phyloP scores from a whole-genome alignment of 2,329 filamentous ascomycete species.

The Aspergillus ustus region DNA sequence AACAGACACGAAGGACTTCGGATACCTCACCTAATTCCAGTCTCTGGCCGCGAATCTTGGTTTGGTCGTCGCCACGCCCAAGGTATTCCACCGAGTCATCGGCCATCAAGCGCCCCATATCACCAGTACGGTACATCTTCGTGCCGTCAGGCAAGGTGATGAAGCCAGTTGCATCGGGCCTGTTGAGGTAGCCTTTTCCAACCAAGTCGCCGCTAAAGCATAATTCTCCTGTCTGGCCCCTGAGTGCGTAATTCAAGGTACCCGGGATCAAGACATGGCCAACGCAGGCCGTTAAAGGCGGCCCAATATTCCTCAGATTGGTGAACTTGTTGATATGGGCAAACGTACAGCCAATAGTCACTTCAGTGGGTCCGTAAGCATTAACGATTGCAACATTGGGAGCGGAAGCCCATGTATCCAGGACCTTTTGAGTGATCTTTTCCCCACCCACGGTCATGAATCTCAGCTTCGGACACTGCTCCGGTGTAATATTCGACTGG shows the following conservation, averaged over 20 bases:
- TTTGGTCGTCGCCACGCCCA: slow-evolving; percentile 77
- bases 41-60: slow-evolving; percentile 81
- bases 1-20: slow-evolving; percentile 35
- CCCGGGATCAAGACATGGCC: slow-evolving; percentile 35
- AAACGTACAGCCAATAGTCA: slow-evolving; percentile 41
- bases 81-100: slow-evolving; percentile 75
- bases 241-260: slow-evolving; percentile 28
- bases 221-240: slow-evolving; percentile 35
- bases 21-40: slow-evolving; percentile 77
- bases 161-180: slow-evolving; percentile 33
- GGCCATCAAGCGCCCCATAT: slow-evolving; percentile 76
- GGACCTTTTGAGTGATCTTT: slow-evolving; percentile 38
- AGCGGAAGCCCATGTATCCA: slow-evolving; percentile 37
- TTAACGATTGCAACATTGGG: slow-evolving; percentile 33
- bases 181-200: slow-evolving; percentile 34
- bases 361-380: slow-evolving; percentile 42
- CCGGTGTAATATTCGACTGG: slow-evolving; percentile 28
- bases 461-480: slow-evolving; percentile 31
- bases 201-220: slow-evolving; percentile 36
- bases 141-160: slow-evolving; percentile 23
- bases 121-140: slow-evolving; percentile 77
- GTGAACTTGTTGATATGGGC: slow-evolving; percentile 28
- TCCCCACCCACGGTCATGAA: slow-evolving; percentile 42
- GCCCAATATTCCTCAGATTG: slow-evolving; percentile 37
- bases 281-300: slow-evolving; percentile 30